Evolutionary conservation across 805 yeast species (phyloP), one percentile per base, ranked within the genome.

Genomic region (Saccharomycodes ludwigii): DNA sequence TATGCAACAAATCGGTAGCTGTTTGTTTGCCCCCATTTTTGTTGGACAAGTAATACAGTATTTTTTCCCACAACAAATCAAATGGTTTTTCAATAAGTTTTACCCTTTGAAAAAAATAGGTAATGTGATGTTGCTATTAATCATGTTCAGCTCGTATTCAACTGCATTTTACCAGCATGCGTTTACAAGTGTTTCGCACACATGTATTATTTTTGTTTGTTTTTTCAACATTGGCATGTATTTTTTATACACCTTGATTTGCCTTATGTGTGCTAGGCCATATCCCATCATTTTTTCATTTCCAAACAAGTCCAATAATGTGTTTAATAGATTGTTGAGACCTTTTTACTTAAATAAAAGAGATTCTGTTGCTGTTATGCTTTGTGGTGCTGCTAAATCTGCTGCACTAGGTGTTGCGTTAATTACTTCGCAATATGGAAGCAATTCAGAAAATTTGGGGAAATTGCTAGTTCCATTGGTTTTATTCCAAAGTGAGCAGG

Each of bases 351-450:
- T 79, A 53, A 63, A 65, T 44, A 69, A 76, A 42, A 53, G 61
- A 31, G 94, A 85, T 46, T 71, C 94, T 0, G 81, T 82, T 21
- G 66, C 86, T 9, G 68, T 85, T 31, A 68, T 84, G 78, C 65
- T 83, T 37, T 82, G 94, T 54, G 94, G 94, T 8, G 88, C 94
- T 4, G 94, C 95, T 2, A 85, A 84, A 53, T 84, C 95, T 1
- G 95, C 94, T 0, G 95, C 95, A 0, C 61, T 84, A 31, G 95
- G 95, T 22, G 94, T 84, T 4, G 79, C 94, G 1, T 61, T 84
- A 31, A 65, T 79, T n/a, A 65, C 85, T 2, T 71, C 88, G 0
- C 88, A 80, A 50, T 84, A 82, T 50, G 93, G 93, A 11, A 54
- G 69, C 4, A 46, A 65, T 27, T 71, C 68, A 43, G 61, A 66